phyloP scores from a whole-genome alignment of 139 green algal species.

The Zygnema circumcarinatum region DNA sequence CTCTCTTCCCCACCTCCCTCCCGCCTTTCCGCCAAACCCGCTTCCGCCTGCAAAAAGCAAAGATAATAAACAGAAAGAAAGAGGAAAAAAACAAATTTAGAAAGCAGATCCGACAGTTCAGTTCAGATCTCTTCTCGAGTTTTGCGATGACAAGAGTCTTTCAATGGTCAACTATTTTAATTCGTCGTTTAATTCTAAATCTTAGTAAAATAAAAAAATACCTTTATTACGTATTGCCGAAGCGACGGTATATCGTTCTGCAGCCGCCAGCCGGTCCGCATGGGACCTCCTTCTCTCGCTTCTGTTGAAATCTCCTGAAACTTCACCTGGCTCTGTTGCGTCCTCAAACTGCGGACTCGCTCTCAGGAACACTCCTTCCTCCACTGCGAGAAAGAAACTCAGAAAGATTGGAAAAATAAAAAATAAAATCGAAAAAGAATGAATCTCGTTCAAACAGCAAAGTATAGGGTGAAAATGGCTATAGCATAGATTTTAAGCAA shows the following conservation, averaged over 20 bases:
- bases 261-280: too few species aligned
- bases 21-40: neutral
- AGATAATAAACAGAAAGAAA: neutral
- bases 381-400: neutral
- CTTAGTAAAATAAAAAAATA: too few species aligned
- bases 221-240: neutral
- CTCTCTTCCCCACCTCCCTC: neutral
- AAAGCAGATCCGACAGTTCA: too few species aligned
- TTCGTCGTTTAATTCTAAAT: too few species aligned
- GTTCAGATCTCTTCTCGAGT: too few species aligned
- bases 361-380: neutral
- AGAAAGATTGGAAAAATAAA: neutral
- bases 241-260: neutral
- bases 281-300: too few species aligned
- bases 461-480: neutral
- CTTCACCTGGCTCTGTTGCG: too few species aligned
- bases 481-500: neutral
- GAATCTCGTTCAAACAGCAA: neutral
- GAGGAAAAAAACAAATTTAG: neutral
- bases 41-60: neutral
- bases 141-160: too few species aligned
- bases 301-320: too few species aligned
- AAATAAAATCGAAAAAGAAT: neutral
- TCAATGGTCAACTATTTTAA: too few species aligned
- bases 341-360: neutral